A percentile compares a stretch with the other conserved stretches of the same genome.
Evolutionary conservation across 768 basidiomycete genomes (phyloP).

Genomic region (Lyophyllum shimeji): DNA sequence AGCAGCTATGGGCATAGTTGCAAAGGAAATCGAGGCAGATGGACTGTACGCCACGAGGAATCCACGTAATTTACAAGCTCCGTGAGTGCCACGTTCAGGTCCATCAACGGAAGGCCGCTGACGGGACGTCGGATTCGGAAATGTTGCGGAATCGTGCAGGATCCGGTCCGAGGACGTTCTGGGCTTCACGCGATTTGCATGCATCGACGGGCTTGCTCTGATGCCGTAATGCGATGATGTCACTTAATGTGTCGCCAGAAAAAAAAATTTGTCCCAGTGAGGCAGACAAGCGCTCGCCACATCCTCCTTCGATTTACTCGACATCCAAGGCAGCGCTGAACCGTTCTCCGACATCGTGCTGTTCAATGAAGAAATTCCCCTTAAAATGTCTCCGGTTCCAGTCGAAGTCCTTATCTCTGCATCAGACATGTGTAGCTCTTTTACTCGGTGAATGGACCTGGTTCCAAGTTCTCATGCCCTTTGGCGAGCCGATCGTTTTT

Average conservation of each 20-base stretch:
- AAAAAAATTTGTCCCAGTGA: constrained; percentile 40
- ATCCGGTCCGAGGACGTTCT: constrained; percentile 45
- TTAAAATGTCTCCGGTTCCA: neutral
- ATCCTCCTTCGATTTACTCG: constrained; percentile 7
- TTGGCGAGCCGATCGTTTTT: constrained; percentile 22
- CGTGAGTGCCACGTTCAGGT: constrained; percentile 38
- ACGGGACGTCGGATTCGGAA: constrained; percentile 22
- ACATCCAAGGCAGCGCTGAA: constrained; percentile 5
- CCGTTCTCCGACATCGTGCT: neutral
- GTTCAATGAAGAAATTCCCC: neutral
- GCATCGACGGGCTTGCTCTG: constrained; percentile 51
- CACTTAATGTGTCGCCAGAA: constrained; percentile 37
- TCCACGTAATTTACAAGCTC: constrained; percentile 31
- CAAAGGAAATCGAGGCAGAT: constrained; percentile 59
- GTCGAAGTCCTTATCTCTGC: constrained; percentile 14
- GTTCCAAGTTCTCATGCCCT: constrained; percentile 37
- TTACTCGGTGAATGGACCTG: constrained; percentile 62
- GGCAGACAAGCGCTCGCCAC: constrained; percentile 7
- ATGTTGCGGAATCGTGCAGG: constrained; percentile 29
- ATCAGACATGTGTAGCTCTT: constrained; percentile 15
- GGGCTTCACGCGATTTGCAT: constrained; percentile 58
- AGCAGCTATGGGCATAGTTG: constrained; percentile 56
- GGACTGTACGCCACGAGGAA: constrained; percentile 47
- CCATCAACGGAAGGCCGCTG: neutral
- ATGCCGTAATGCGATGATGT: constrained; percentile 44